phyloP scores from a whole-genome alignment of 208 protist genomes.

The Leptomonas pyrrhocoris region DNA sequence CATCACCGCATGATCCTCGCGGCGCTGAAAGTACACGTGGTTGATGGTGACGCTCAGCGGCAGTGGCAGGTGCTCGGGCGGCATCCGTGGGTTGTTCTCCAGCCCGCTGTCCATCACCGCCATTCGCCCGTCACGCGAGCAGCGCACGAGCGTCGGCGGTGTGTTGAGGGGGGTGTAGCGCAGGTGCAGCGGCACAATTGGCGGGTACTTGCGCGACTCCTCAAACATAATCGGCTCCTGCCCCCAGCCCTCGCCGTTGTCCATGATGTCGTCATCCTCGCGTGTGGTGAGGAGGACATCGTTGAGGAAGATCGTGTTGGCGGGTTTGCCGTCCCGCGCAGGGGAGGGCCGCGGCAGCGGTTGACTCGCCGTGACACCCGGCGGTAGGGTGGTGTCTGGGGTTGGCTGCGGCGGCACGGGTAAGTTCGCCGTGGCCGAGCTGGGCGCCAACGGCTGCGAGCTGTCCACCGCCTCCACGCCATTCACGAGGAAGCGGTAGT shows the following conservation, averaged over 20 bases:
- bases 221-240: constrained; percentile 85
- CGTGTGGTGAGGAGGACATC: constrained; percentile 68
- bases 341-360: constrained; percentile 38
- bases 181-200: constrained; percentile 88
- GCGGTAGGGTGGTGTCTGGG: neutral
- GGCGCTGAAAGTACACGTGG: constrained; percentile 92
- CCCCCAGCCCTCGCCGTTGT: constrained; percentile 80
- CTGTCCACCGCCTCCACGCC: constrained; percentile 72
- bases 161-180: constrained; percentile 92
- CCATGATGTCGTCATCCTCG: constrained; percentile 85
- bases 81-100: constrained; percentile 37
- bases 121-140: constrained; percentile 61
- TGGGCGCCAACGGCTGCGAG: constrained; percentile 67
- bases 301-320: constrained; percentile 77
- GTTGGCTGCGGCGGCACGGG: constrained; percentile 19
- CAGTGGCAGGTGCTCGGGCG: constrained; percentile 82
- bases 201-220: constrained; percentile 87
- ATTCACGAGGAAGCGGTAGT: constrained; percentile 83
- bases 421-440: constrained; percentile 3
- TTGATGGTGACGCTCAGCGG: constrained; percentile 92
- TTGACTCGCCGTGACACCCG: constrained; percentile 18
- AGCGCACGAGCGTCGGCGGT: constrained; percentile 87
- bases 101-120: constrained; percentile 43
- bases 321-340: constrained; percentile 55
- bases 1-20: constrained; percentile 87